Base-by-base conservation (phyloP, 2,329 filamentous ascomycete genomes). In the Phoma sp. region DNA sequence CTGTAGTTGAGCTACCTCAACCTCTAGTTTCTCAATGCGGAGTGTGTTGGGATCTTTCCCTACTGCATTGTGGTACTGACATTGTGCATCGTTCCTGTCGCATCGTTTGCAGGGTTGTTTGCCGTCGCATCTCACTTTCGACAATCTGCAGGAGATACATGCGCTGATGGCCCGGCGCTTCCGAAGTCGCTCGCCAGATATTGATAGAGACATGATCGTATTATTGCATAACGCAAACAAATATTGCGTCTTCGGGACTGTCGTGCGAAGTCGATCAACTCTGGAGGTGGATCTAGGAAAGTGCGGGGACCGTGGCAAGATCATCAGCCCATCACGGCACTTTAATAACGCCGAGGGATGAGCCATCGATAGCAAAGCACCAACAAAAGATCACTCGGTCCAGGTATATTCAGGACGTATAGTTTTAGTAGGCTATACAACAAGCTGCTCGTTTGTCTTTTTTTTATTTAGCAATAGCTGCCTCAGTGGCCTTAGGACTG, bases 131-230 rank as follows among this genome's bases (percentile, higher is more conserved):
- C 66, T 61, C 10, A 74, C 71, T 48, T 74, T 74, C 22, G 70
- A 70, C 6, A 61, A 62, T 33, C 71, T 68, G 52, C 71, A 74
- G 24, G 49, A 40, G 25, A 57, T 51, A 56, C 71, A 74, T 13
- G 71, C 71, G 45, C 72, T 68, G 58, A 73, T 72, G 10, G 70
- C 71, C 25, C 71, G 65, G 21, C 70, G 65, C 64, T 73, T 73
- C 29, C 71, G 69, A 24, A 67, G 64, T 31, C 60, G 57, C 24
- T 66, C 58, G n/a, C 51, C 10, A 15, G 38, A 22, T 6, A 10
- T 19, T 21, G 54, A 33, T 29, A 35, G 31, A 35, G 25, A 32
- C 54, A 60, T 55, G 15, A 25, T 1, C 19, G 10, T 13, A 21
- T n/a, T 36, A 24, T 33, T n/a, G 12, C 25, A 31, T 36, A 9